Evolutionary conservation across 441 rosid genomes (phyloP).

Genomic region (Heliophila coronopifolia): DNA sequence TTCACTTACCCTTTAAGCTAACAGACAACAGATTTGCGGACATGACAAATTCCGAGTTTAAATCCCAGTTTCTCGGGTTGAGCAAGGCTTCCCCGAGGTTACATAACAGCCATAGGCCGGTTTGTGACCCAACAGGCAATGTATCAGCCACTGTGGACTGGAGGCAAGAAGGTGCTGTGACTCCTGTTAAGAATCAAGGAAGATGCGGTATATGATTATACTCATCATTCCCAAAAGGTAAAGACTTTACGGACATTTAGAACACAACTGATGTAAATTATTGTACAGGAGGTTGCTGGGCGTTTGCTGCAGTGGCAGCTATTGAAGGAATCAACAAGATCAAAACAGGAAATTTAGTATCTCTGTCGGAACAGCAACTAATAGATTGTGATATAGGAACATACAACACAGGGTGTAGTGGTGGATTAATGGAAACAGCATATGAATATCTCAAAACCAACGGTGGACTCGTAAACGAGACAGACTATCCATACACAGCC

Average conservation of each 20-base stretch:
- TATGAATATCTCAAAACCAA: conserved; percentile 25
- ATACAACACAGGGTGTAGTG: conserved; percentile 17
- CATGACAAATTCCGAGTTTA: conserved; percentile 70
- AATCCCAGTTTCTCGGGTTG: conserved; percentile 39
- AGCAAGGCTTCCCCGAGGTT: neutral
- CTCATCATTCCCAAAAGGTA: conserved; percentile 4
- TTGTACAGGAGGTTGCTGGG: conserved; percentile 78
- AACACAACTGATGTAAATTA: neutral
- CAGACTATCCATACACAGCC: conserved; percentile 29
- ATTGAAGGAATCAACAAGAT: conserved; percentile 68
- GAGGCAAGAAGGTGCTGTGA: conserved; percentile 66
- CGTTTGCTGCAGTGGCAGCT: conserved; percentile 78
- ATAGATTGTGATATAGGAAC: conserved; percentile 30
- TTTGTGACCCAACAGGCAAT: neutral
- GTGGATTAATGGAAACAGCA: conserved; percentile 29
- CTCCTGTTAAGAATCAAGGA: conserved; percentile 68
- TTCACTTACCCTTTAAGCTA: conserved; percentile 51
- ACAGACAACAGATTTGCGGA: conserved; percentile 77
- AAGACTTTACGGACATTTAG: conserved; percentile 8
- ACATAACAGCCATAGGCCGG: neutral
- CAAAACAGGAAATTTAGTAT: conserved; percentile 45
- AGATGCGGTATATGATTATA: conserved; percentile 46
- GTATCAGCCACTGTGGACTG: conserved; percentile 52
- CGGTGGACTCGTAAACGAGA: conserved; percentile 25
- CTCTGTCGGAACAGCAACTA: conserved; percentile 37